A percentile compares a stretch with the other conserved stretches of the same genome.
phyloP scores from a whole-genome alignment of 1,284 basidiomycete species.

The Apiotrichum domesticum region DNA sequence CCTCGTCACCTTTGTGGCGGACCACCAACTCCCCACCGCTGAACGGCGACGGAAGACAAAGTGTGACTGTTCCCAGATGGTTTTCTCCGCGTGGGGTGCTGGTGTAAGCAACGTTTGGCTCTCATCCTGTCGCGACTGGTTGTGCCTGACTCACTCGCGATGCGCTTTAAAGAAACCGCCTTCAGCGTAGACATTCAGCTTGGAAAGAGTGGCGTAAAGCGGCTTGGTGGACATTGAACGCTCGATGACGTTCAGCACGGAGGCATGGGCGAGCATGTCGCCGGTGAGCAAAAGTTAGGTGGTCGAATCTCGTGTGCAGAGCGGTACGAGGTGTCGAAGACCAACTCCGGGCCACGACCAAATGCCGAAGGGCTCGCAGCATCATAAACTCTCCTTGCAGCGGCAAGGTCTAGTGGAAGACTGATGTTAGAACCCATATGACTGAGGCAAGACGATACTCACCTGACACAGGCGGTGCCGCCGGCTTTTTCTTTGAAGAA shows the following conservation, averaged over 20 bases:
- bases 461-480: too few relatives aligned
- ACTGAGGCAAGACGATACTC: too few relatives aligned
- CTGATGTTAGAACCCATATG: too few relatives aligned
- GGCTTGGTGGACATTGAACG: not conserved
- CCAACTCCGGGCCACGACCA: not conserved
- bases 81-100: not conserved
- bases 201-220: slow-evolving; percentile 10
- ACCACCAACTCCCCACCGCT: slow-evolving; percentile 21
- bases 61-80: slow-evolving; percentile 17
- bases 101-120: too few relatives aligned
- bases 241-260: slow-evolving; percentile 5
- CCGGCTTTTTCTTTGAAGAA: too few relatives aligned
- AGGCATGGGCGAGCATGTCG: slow-evolving; percentile 10
- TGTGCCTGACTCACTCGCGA: slow-evolving; percentile 20
- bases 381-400: too few relatives aligned
- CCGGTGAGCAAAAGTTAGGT: slow-evolving; percentile 14
- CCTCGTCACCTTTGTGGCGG: slow-evolving; percentile 3
- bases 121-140: not conserved
- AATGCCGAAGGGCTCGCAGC: not conserved
- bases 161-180: slow-evolving; percentile 23
- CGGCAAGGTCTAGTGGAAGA: too few relatives aligned
- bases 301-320: slow-evolving; percentile 20
- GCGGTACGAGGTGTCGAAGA: slow-evolving; percentile 17
- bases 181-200: slow-evolving; percentile 16
- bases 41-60: slow-evolving; percentile 21